Evolutionary conservation across 1,139 yeast species (phyloP).

Genomic region (Protomyces lactucae-debilis): DNA sequence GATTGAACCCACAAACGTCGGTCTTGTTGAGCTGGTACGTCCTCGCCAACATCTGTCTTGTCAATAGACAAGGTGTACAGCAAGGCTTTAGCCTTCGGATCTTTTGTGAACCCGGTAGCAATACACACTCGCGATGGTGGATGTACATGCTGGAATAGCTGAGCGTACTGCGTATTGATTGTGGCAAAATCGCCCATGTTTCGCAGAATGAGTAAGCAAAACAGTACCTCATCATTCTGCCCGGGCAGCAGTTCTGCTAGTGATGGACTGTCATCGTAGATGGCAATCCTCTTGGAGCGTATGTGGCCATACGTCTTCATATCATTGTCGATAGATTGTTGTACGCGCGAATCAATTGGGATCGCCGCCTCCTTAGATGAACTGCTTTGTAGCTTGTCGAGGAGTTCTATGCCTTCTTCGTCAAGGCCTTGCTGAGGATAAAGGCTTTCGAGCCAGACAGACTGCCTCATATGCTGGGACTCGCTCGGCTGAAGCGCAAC

Average conservation of each 20-base stretch:
- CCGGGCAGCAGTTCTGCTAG: conserved; percentile 29
- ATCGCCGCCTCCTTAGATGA: background rate
- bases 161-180: conserved; percentile 58
- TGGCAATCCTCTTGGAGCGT: background rate
- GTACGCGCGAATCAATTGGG: background rate
- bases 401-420: background rate
- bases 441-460: background rate
- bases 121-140: conserved; percentile 92
- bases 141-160: conserved; percentile 49
- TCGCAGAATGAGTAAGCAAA: conserved; percentile 55
- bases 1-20: conserved; percentile 84
- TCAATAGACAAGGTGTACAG: conserved; percentile 10
- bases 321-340: background rate
- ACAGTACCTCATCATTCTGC: conserved; percentile 45
- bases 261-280: background rate
- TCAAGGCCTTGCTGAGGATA: background rate
- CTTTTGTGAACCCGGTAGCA: conserved; percentile 50
- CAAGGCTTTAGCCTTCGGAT: conserved; percentile 7
- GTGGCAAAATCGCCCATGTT: conserved; percentile 60
- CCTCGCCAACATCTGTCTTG: conserved; percentile 39
- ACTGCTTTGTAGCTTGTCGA: background rate
- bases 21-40: conserved; percentile 33
- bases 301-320: background rate
- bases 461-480: background rate
- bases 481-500: conserved; percentile 41